A percentile compares a stretch with the other conserved stretches of the same genome.
These are phyloP conservation scores for Lipomyces sp. DNA, from an alignment of 805 yeast species.

Conservation along the genomic window DNA sequence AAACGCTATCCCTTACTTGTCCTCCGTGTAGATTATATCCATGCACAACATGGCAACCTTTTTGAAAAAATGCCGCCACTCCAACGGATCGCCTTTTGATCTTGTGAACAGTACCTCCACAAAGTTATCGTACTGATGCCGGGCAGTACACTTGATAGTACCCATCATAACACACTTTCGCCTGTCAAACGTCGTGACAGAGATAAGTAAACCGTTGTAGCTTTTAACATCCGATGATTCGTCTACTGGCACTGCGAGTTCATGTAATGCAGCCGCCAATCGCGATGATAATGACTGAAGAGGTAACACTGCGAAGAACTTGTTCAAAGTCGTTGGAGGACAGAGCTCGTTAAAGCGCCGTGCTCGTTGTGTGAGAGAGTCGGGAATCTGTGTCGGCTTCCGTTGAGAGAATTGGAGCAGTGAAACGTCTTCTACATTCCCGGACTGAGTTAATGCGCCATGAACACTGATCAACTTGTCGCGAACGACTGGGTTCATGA, in stretches of 20 bases:
- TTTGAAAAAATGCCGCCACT: constrained; percentile 72
- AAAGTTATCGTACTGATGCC: constrained; percentile 39
- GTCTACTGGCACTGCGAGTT: constrained; percentile 45
- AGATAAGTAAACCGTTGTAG: constrained; percentile 39
- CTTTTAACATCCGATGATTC: constrained; percentile 41
- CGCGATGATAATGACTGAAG: constrained; percentile 52
- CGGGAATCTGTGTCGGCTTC: constrained; percentile 37
- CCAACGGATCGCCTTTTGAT: constrained; percentile 69
- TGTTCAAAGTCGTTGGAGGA: constrained; percentile 54
- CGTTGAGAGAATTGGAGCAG: constrained; percentile 27
- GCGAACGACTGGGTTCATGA: constrained; percentile 3
- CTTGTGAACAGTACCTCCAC: constrained; percentile 59
- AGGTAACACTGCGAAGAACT: constrained; percentile 56
- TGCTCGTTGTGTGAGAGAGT: constrained; percentile 39
- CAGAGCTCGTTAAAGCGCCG: constrained; percentile 40
- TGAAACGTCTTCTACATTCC: constrained; percentile 38
- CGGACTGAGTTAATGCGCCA: constrained; percentile 5
- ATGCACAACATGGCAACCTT: constrained; percentile 57
- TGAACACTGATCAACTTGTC: neutral
- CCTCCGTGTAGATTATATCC: constrained; percentile 32
- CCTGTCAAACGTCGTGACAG: constrained; percentile 33
- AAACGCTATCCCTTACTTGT: neutral
- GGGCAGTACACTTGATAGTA: constrained; percentile 29
- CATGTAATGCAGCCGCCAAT: constrained; percentile 51
- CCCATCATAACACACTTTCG: constrained; percentile 39